phyloP scores from a whole-genome alignment of 2,329 filamentous ascomycete genomes.

The Teratosphaeria viscida region DNA sequence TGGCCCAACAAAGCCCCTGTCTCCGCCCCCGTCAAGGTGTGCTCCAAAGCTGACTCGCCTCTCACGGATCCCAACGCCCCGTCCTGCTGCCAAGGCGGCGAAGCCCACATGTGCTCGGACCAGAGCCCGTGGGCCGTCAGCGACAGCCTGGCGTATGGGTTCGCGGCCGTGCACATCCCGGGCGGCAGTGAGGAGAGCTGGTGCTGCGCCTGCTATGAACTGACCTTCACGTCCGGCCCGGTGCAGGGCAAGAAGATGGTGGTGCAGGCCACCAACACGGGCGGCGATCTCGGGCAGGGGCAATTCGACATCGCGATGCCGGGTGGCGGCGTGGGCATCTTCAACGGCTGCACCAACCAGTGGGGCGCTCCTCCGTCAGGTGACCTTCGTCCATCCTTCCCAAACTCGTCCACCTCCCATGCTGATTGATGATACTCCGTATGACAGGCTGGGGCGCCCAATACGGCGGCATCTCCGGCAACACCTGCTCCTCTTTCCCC shows the following conservation, averaged over 20 bases:
- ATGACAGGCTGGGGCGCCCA: constrained; percentile 44
- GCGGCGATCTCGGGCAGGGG: constrained; percentile 45
- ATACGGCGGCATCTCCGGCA: constrained; percentile 47
- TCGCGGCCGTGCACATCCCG: constrained; percentile 48
- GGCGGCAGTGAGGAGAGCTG: constrained; percentile 49
- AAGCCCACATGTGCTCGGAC: constrained; percentile 51
- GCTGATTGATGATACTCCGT: constrained; percentile 22
- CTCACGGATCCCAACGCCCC: constrained; percentile 39
- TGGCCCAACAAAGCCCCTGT: constrained; percentile 48
- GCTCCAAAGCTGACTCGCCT: constrained; percentile 45
- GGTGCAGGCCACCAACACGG: constrained; percentile 55
- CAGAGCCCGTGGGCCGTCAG: constrained; percentile 54
- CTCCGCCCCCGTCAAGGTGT: constrained; percentile 42
- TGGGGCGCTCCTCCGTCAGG: constrained; percentile 21
- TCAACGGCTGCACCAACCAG: constrained; percentile 32
- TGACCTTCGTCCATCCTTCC: neutral
- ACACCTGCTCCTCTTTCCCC: constrained; percentile 45
- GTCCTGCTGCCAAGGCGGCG: constrained; percentile 48
- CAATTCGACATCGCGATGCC: constrained; percentile 47
- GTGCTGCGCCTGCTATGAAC: constrained; percentile 57
- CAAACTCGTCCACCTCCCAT: constrained; percentile 12
- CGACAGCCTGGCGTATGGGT: constrained; percentile 51
- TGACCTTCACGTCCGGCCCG: constrained; percentile 48
- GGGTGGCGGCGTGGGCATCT: constrained; percentile 48
- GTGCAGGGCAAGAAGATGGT: constrained; percentile 52